Evolutionary conservation across 805 yeast species (phyloP).

Genomic region (Wickerhamiella qilinensis): DNA sequence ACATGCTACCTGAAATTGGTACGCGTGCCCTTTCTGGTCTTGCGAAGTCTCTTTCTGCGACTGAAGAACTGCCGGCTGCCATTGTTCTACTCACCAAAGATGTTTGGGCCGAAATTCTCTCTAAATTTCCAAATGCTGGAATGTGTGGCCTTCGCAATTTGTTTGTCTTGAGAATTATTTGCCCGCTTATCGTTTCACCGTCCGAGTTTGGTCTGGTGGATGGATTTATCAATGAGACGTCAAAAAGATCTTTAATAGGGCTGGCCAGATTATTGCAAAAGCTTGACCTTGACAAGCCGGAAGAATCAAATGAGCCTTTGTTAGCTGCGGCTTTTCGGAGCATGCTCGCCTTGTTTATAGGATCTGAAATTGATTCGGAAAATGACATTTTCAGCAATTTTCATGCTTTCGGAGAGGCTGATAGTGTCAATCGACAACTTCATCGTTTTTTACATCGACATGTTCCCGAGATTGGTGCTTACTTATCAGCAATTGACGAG

Average conservation of each 20-base stretch:
- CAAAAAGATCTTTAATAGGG: neutral
- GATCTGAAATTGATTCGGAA: neutral
- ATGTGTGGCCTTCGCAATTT: constrained; percentile 1
- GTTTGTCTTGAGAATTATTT: constrained; percentile 1
- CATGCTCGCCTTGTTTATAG: neutral
- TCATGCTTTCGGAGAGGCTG: neutral
- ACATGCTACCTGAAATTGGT: neutral
- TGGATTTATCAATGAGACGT: neutral
- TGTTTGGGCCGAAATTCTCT: neutral
- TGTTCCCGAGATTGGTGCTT: neutral
- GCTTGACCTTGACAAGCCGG: neutral
- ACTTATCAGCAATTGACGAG: neutral
- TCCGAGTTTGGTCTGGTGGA: constrained; percentile 1
- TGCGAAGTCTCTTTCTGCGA: neutral
- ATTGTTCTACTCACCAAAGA: neutral
- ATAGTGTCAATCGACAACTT: neutral
- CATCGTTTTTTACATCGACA: neutral
- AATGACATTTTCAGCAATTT: neutral
- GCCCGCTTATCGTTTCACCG: constrained; percentile 4
- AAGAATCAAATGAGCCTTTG: neutral
- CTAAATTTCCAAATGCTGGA: constrained; percentile 1
- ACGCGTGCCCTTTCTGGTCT: neutral
- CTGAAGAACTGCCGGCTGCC: neutral
- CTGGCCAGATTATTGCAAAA: constrained; percentile 3
- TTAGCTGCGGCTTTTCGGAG: neutral